phyloP scores from a whole-genome alignment of 495 filamentous ascomycete genomes.

The Hypoxylon rickii region DNA sequence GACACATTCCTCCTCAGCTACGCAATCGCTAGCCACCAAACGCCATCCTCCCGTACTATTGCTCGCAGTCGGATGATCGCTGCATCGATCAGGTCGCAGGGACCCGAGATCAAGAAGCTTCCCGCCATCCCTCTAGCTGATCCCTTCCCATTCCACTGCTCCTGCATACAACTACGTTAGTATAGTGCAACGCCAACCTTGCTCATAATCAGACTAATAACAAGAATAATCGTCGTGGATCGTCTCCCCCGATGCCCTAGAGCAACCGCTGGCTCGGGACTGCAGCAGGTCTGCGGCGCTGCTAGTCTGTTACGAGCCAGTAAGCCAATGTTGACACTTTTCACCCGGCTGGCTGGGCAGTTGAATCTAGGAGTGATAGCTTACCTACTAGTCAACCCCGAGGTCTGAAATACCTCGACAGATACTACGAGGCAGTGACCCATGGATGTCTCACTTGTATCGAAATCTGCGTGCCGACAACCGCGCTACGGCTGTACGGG shows the following conservation, averaged over 20 bases:
- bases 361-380: too few species aligned
- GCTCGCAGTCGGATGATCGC: conserved; percentile 19
- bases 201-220: background rate
- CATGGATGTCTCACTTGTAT: too few species aligned
- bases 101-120: conserved; percentile 13
- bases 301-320: too few species aligned
- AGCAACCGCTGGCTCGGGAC: conserved; percentile 4
- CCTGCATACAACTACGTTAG: conserved; percentile 3
- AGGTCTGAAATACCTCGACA: background rate
- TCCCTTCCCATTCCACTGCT: conserved; percentile 18
- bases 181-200: too few species aligned
- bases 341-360: too few species aligned
- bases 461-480: conserved; percentile 4
- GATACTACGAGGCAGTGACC: background rate
- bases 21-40: background rate
- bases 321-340: too few species aligned
- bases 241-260: conserved; percentile 1
- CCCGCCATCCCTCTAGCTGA: conserved; percentile 20
- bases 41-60: conserved; percentile 1
- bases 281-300: conserved; percentile 4
- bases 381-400: background rate
- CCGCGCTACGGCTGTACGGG: conserved; percentile 16
- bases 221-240: conserved; percentile 23
- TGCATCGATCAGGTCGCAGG: conserved; percentile 22
- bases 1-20: background rate